A percentile compares a stretch with the other conserved stretches of the same genome.
Evolutionary conservation across 2,329 filamentous ascomycete genomes (phyloP).

Genomic region (Didymella arachidicola): DNA sequence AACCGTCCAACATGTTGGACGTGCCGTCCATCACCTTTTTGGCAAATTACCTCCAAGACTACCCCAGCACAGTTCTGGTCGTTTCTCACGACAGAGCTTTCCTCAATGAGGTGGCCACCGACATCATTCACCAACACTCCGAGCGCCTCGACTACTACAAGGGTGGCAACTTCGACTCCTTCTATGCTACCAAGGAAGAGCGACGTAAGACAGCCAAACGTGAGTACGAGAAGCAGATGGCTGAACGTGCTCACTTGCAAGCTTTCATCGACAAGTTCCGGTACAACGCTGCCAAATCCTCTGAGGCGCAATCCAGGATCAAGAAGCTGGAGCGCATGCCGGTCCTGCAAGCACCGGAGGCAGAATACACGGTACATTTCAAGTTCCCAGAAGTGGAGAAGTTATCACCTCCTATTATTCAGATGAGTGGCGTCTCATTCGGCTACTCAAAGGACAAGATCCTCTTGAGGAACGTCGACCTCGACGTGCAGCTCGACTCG

Average conservation of each 20-base stretch:
- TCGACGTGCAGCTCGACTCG: conserved; percentile 97
- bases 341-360: conserved; percentile 85
- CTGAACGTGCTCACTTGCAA: conserved; percentile 88
- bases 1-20: conserved; percentile 99
- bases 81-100: conserved; percentile 99
- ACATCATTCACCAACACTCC: conserved; percentile 98
- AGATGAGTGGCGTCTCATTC: conserved; percentile 93
- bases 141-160: conserved; percentile 98
- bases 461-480: conserved; percentile 84
- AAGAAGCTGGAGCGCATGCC: conserved; percentile 99
- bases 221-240: conserved; percentile 99
- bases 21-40: conserved; percentile 99
- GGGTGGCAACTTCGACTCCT: conserved; percentile 81
- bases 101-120: conserved; percentile 98
- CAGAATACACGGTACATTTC: conserved; percentile 96
- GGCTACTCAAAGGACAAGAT: conserved; percentile 83
- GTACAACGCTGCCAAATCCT: conserved; percentile 98
- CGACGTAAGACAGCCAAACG: conserved; percentile 94
- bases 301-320: conserved; percentile 96
- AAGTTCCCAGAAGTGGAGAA: conserved; percentile 98
- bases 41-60: conserved; percentile 90
- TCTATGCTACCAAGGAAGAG: conserved; percentile 94
- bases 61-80: conserved; percentile 93
- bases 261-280: conserved; percentile 99
- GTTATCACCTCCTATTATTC: conserved; percentile 94